These are phyloP conservation scores for Stachybotrys elegans DNA, from an alignment of 2,329 filamentous ascomycete genomes.

Conservation along the genomic window DNA sequence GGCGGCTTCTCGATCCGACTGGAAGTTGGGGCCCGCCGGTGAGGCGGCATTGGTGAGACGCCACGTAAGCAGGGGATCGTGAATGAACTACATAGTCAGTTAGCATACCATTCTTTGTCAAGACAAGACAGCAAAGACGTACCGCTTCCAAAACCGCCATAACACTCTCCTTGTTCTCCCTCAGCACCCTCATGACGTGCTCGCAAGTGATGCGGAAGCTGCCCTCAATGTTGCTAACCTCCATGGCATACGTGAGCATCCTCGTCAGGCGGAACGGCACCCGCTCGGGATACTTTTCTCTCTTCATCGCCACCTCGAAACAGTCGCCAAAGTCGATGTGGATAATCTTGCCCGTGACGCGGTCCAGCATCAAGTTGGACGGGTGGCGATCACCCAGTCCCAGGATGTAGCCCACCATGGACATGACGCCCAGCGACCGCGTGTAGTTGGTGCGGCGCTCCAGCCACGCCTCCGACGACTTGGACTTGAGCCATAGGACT, in stretches of 20 bases:
- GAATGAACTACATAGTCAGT: slow-evolving; percentile 69
- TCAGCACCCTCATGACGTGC: slow-evolving; percentile 93
- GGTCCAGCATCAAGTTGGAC: slow-evolving; percentile 95
- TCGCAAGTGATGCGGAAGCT: slow-evolving; percentile 98
- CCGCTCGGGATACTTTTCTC: slow-evolving; percentile 96
- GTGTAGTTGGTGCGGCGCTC: slow-evolving; percentile 99
- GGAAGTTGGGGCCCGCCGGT: slow-evolving; percentile 63
- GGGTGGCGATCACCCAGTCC: slow-evolving; percentile 95
- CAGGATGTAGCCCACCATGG: slow-evolving; percentile 99
- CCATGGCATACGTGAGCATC: slow-evolving; percentile 99
- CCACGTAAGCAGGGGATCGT: slow-evolving; percentile 98
- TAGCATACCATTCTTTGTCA: slow-evolving; percentile 5
- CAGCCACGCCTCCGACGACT: slow-evolving; percentile 96
- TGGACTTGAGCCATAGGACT: slow-evolving; percentile 97
- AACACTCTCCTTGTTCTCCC: slow-evolving; percentile 96
- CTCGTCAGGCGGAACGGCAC: slow-evolving; percentile 96
- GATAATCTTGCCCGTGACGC: slow-evolving; percentile 91
- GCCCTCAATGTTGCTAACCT: slow-evolving; percentile 98
- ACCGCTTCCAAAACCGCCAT: slow-evolving; percentile 98
- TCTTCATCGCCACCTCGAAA: slow-evolving; percentile 99
- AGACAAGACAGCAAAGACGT: slow-evolving; percentile 48
- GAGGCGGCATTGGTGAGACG: slow-evolving; percentile 66
- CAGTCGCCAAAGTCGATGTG: slow-evolving; percentile 99
- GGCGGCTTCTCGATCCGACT: slow-evolving; percentile 52
- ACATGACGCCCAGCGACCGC: slow-evolving; percentile 95